Percentiles rank a stretch among this genome's conserved stretches.
Conservation (phyloP, 768 basidiomycete species). For the Candolleomyces aberdarensis region DNA sequence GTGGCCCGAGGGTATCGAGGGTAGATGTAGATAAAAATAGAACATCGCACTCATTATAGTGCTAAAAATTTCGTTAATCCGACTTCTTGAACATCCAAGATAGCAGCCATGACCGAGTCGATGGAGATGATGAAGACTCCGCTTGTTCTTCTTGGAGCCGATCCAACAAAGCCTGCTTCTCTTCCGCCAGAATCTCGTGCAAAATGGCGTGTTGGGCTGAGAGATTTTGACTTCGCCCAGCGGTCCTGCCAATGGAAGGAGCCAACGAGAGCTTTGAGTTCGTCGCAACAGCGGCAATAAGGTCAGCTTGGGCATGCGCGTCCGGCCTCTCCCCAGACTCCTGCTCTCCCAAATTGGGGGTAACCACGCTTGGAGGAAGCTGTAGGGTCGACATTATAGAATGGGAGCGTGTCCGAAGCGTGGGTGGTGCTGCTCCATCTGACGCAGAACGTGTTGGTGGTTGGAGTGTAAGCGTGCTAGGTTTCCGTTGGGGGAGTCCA, state of each 20-base stretch:
- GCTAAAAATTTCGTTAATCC: constrained; percentile 17
- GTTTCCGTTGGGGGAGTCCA: constrained; percentile 14
- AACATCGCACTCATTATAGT: background rate
- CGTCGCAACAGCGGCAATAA: constrained; percentile 33
- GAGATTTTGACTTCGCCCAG: constrained; percentile 36
- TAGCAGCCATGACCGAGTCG: constrained; percentile 56
- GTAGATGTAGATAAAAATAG: background rate
- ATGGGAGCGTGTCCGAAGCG: constrained; percentile 28
- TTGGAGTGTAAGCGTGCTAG: constrained; percentile 23
- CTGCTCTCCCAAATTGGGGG: constrained; percentile 29
- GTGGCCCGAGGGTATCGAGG: constrained; percentile 1
- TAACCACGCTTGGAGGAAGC: constrained; percentile 23
- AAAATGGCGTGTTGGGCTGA: constrained; percentile 62
- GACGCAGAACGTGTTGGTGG: constrained; percentile 28
- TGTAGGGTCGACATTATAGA: constrained; percentile 35
- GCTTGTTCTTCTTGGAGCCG: constrained; percentile 53
- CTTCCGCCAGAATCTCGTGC: constrained; percentile 69
- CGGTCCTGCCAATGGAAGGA: constrained; percentile 11
- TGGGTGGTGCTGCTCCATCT: constrained; percentile 16
- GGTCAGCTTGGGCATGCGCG: constrained; percentile 42
- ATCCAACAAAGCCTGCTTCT: constrained; percentile 52
- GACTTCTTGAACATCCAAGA: constrained; percentile 61
- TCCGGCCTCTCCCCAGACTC: constrained; percentile 39
- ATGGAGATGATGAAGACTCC: constrained; percentile 42
- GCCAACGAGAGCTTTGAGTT: constrained; percentile 35